A percentile compares a stretch with the other conserved stretches of the same genome.
These are phyloP conservation scores for Eimeria acervulina DNA, from an alignment of 169 alveolate genomes.

Conservation along the genomic window DNA sequence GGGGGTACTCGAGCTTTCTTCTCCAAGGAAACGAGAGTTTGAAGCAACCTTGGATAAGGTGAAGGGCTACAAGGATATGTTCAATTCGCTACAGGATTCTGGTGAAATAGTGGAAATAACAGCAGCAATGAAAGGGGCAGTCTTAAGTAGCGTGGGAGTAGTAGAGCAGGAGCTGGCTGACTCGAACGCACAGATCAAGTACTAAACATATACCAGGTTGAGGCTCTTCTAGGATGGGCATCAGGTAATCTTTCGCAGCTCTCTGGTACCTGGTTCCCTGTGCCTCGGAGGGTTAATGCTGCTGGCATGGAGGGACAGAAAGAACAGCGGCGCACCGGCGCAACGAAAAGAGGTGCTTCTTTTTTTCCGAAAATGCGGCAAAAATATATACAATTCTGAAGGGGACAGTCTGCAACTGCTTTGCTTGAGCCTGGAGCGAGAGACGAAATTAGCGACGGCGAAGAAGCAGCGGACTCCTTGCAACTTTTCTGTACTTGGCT, in stretches of 20 bases:
- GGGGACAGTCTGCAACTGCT: neutral
- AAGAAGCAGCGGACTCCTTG: neutral
- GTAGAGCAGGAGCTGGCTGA: neutral
- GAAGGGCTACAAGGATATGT: neutral
- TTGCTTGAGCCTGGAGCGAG: neutral
- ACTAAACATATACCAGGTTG: neutral
- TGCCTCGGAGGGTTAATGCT: neutral
- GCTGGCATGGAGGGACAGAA: neutral
- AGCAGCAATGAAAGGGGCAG: slow-evolving; percentile 7
- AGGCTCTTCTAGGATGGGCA: neutral
- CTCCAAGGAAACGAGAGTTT: neutral
- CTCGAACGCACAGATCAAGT: neutral
- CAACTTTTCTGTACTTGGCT: neutral
- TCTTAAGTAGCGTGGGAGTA: neutral
- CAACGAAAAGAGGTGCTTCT: neutral
- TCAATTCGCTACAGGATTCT: neutral
- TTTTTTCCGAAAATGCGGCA: neutral
- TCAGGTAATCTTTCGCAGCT: neutral
- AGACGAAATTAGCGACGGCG: neutral
- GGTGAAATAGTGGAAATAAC: neutral
- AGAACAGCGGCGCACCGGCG: neutral
- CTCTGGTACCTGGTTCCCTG: neutral
- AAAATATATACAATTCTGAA: neutral
- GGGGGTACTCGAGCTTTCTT: neutral
- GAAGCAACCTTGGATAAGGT: neutral